A percentile compares a stretch with the other conserved stretches of the same genome.
phyloP scores from a whole-genome alignment of 345 rosid genomes.

The Cochlearia excelsa region DNA sequence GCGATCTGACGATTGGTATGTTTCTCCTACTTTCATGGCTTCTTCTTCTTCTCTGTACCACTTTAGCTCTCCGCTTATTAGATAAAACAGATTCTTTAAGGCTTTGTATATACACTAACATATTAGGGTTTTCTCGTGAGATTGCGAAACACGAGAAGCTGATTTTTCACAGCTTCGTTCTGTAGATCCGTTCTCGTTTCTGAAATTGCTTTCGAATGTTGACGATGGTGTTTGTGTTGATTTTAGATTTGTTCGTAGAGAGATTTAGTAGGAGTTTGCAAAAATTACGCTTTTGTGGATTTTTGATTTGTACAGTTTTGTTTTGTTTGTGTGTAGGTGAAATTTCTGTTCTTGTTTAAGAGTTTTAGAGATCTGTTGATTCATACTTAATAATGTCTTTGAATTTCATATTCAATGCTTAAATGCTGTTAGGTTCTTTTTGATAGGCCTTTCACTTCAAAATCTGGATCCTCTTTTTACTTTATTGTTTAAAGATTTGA shows the following conservation, averaged over 20 bases:
- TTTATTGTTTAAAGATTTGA: background rate
- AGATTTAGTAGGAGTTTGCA: background rate
- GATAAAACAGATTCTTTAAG: background rate
- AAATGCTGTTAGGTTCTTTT: background rate
- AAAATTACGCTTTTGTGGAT: background rate
- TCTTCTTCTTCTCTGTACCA: background rate
- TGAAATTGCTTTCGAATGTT: conserved; percentile 4
- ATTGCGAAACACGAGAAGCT: background rate
- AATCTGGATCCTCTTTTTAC: background rate
- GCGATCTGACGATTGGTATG: conserved; percentile 29
- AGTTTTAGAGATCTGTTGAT: conserved; percentile 15
- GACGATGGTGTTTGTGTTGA: background rate
- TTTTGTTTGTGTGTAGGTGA: conserved; percentile 18
- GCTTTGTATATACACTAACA: conserved; percentile 16
- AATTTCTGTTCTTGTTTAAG: conserved; percentile 17
- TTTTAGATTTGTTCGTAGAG: background rate
- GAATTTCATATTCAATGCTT: background rate
- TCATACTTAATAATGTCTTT: background rate
- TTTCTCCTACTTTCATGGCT: conserved; percentile 20
- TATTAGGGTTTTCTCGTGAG: background rate
- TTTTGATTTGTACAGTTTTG: background rate
- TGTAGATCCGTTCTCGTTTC: conserved; percentile 30
- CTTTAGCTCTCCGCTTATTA: background rate
- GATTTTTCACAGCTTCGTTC: background rate
- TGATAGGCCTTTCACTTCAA: background rate